phyloP scores from a whole-genome alignment of 2,329 filamentous ascomycete genomes.

The Neofusicoccum sp. region DNA sequence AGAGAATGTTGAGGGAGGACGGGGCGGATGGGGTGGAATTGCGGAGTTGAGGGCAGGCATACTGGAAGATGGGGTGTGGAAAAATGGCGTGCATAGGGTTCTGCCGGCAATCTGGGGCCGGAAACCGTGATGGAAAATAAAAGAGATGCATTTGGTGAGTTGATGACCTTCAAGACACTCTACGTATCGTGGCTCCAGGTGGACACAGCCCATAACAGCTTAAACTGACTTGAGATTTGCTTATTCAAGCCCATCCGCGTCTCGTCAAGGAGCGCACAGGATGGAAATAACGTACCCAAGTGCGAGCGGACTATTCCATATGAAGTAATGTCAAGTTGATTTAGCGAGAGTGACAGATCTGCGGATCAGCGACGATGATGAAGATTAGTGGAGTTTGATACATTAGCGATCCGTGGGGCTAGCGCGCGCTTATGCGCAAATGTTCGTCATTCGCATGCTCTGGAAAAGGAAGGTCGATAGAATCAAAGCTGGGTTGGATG shows the following conservation, averaged over 20 bases:
- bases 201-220: too few relatives aligned
- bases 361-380: not conserved
- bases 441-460: not conserved
- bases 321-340: not conserved
- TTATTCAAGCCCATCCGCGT: too few relatives aligned
- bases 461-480: not conserved
- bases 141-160: too few relatives aligned
- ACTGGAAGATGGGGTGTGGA: not conserved
- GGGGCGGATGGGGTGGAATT: not conserved
- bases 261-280: too few relatives aligned
- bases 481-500: not conserved
- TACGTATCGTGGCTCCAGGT: too few relatives aligned
- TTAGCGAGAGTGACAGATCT: conserved; percentile 7
- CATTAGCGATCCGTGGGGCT: not conserved
- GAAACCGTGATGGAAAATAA: not conserved
- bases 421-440: not conserved
- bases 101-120: not conserved
- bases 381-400: not conserved
- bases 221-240: too few relatives aligned
- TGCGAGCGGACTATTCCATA: not conserved
- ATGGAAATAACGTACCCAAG: not conserved
- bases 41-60: not conserved
- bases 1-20: not conserved
- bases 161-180: too few relatives aligned
- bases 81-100: not conserved